Conservation (phyloP, 441 rosid species). For the Isatis lusitanica region DNA sequence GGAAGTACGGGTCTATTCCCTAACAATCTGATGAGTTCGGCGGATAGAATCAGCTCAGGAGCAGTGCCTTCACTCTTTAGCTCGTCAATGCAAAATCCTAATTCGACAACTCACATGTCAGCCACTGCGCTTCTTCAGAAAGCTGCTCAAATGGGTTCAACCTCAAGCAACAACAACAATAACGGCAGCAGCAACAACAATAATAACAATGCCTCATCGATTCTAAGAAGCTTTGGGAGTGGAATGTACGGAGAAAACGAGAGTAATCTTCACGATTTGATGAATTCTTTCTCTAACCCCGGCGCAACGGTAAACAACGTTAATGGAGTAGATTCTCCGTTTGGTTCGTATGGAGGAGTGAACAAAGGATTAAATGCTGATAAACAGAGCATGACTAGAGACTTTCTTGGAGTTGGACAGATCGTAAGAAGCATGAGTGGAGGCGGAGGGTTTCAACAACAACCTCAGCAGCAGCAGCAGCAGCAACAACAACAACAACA, state of each 20-base stretch:
- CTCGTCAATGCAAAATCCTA: conserved; percentile 42
- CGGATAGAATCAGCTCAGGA: conserved; percentile 40
- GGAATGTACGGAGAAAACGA: conserved; percentile 42
- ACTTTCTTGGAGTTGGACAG: conserved; percentile 79
- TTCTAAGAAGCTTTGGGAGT: conserved; percentile 49
- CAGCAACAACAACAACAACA: conserved; percentile 31
- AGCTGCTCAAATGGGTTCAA: conserved; percentile 61
- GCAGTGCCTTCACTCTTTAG: conserved; percentile 48
- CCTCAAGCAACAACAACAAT: conserved; percentile 38
- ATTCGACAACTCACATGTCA: conserved; percentile 47
- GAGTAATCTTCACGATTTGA: conserved; percentile 46
- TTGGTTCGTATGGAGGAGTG: conserved; percentile 38
- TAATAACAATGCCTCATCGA: conserved; percentile 42
- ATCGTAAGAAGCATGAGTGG: conserved; percentile 57
- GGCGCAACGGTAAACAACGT: conserved; percentile 38
- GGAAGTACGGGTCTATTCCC: conserved; percentile 45
- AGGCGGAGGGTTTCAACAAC: conserved; percentile 51
- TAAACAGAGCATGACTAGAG: conserved; percentile 57
- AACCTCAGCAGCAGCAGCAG: neutral
- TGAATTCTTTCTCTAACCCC: conserved; percentile 44
- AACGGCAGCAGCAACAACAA: conserved; percentile 33
- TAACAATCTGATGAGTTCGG: conserved; percentile 34
- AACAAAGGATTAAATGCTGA: conserved; percentile 41
- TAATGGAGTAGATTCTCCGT: conserved; percentile 47
- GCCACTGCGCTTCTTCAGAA: conserved; percentile 63